Percentiles rank a stretch among this genome's conserved stretches.
These are phyloP conservation scores for Zanthoxylum bungeanum DNA, from an alignment of 345 rosid genomes.

Conservation along the genomic window DNA sequence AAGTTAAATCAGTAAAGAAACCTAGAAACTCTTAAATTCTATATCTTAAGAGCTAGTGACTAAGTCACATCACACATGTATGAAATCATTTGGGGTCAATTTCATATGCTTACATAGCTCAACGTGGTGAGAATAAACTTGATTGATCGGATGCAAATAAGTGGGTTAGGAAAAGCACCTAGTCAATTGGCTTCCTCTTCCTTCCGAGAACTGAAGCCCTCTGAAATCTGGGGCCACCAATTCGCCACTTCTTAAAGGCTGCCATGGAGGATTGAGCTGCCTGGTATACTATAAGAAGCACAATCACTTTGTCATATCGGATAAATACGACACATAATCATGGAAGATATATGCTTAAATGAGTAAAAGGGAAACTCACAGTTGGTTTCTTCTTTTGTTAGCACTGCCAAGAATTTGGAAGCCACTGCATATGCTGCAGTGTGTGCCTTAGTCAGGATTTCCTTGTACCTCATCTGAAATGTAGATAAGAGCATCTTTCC, in stretches of 20 bases:
- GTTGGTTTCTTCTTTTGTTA: slow-evolving; percentile 72
- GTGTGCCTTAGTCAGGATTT: slow-evolving; percentile 72
- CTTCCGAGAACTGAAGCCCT: slow-evolving; percentile 87
- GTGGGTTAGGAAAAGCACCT: slow-evolving; percentile 12
- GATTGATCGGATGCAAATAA: background rate
- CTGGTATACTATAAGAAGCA: slow-evolving; percentile 54
- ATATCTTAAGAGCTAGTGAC: background rate
- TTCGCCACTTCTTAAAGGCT: slow-evolving; percentile 77
- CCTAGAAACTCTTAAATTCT: background rate
- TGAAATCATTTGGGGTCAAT: background rate
- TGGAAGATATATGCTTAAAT: slow-evolving; percentile 6
- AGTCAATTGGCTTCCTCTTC: slow-evolving; percentile 58
- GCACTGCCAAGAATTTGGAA: slow-evolving; percentile 48
- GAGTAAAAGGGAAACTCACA: slow-evolving; percentile 38
- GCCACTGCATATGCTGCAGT: slow-evolving; percentile 56
- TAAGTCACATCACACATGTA: background rate
- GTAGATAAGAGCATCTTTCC: slow-evolving; percentile 68
- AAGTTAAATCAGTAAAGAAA: background rate
- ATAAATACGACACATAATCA: background rate
- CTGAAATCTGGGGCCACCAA: slow-evolving; percentile 81
- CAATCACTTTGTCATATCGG: background rate
- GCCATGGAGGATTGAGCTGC: slow-evolving; percentile 77
- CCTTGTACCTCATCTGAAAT: slow-evolving; percentile 72
- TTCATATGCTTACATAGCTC: background rate
- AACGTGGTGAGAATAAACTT: background rate